phyloP scores from a whole-genome alignment of 106 monocot genomes.

The Dendrobium catenatum region DNA sequence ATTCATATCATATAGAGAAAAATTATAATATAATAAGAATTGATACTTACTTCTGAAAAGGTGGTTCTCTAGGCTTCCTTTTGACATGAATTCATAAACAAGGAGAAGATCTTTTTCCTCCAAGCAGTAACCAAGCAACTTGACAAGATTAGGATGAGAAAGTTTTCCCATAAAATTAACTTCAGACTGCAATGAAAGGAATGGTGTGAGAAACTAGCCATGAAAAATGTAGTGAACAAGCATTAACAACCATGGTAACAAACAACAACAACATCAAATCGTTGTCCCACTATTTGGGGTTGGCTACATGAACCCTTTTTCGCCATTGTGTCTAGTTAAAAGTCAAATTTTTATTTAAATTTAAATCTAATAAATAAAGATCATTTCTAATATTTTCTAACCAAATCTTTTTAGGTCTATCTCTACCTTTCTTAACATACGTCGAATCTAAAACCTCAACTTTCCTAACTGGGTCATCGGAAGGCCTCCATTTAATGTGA shows the following conservation, averaged over 20 bases:
- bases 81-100: constrained; percentile 26
- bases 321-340: too few species aligned
- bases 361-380: too few species aligned
- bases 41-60: constrained; percentile 24
- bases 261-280: background rate
- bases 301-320: too few species aligned
- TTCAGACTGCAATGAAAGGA: constrained; percentile 14
- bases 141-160: constrained; percentile 30
- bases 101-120: constrained; percentile 23
- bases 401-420: too few species aligned
- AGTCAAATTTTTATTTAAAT: too few species aligned
- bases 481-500: too few species aligned
- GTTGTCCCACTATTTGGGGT: too few species aligned
- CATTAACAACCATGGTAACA: background rate
- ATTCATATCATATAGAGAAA: background rate
- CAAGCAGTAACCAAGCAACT: constrained; percentile 23
- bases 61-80: constrained; percentile 27
- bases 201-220: constrained; percentile 7
- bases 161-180: constrained; percentile 24
- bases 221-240: background rate
- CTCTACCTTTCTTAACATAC: too few species aligned
- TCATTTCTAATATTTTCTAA: too few species aligned
- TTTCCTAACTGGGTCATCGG: too few species aligned
- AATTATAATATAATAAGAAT: background rate
- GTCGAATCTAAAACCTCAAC: too few species aligned